Evolutionary conservation across 164 flowering plant species (phyloP).

Genomic region (Sextonia rubra): DNA sequence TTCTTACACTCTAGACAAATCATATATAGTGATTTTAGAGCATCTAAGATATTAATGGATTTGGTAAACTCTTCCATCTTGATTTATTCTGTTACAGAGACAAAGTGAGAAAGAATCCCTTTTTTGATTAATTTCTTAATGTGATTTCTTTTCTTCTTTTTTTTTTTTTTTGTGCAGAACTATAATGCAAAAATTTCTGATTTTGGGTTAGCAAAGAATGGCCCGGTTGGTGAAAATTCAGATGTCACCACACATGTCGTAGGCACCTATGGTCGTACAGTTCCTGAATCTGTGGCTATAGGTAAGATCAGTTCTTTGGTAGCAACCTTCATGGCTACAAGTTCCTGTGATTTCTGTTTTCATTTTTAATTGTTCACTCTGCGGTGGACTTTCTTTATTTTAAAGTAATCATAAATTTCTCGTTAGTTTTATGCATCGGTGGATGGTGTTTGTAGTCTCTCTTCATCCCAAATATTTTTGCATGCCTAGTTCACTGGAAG

Average conservation of each 20-base stretch:
- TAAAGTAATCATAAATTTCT: too few relatives aligned
- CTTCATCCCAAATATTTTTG: too few relatives aligned
- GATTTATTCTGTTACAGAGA: too few relatives aligned
- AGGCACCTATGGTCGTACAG: constrained; percentile 87
- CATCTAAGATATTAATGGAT: constrained; percentile 79
- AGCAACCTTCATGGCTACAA: too few relatives aligned
- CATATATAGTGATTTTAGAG: constrained; percentile 65
- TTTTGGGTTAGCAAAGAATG: constrained; percentile 82
- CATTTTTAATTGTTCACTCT: too few relatives aligned
- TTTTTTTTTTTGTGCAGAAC: constrained; percentile 32
- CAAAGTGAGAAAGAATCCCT: too few relatives aligned
- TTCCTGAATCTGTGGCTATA: constrained; percentile 86
- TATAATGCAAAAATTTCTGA: constrained; percentile 79
- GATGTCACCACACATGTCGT: constrained; percentile 77
- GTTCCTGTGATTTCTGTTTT: too few relatives aligned
- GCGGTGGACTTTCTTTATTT: too few relatives aligned
- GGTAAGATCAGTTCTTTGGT: constrained; percentile 34
- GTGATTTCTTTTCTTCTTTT: neutral
- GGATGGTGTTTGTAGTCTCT: too few relatives aligned
- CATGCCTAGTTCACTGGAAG: too few relatives aligned
- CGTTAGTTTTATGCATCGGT: too few relatives aligned
- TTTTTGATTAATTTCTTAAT: neutral
- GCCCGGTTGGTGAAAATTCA: constrained; percentile 64
- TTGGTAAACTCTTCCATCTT: constrained; percentile 34
- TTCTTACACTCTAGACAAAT: constrained; percentile 70